Evolutionary conservation across 306 rosid genomes (phyloP).

Genomic region (Astragalus membranaceus): DNA sequence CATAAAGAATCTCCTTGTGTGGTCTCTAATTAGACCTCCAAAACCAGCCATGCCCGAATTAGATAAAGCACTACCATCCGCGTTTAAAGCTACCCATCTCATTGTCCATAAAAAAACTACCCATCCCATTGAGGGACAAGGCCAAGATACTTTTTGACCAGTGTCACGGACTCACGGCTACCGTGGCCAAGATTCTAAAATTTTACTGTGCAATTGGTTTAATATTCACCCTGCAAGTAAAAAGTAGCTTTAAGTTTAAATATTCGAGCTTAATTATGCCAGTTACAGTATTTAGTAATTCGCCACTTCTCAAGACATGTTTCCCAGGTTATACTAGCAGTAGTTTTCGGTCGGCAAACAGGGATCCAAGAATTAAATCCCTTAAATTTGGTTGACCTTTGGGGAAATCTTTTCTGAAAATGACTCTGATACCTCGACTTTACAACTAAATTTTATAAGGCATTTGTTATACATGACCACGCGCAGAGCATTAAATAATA

Average conservation of each 20-base stretch:
- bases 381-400: background rate
- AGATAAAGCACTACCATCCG: too few species aligned
- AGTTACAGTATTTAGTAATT: background rate
- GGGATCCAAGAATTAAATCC: background rate
- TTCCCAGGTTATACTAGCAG: background rate
- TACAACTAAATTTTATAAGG: background rate
- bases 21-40: too few species aligned
- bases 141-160: too few species aligned
- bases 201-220: background rate
- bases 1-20: too few species aligned
- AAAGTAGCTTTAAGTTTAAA: background rate
- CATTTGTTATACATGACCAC: background rate
- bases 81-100: too few species aligned
- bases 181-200: too few species aligned
- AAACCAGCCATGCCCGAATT: too few species aligned
- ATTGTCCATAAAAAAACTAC: too few species aligned
- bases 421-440: conserved; percentile 17
- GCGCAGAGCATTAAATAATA: conserved; percentile 15
- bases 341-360: conserved; percentile 7
- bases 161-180: too few species aligned
- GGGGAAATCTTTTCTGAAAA: conserved; percentile 12
- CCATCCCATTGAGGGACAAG: too few species aligned
- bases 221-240: background rate
- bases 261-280: background rate
- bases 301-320: background rate